A percentile compares a stretch with the other conserved stretches of the same genome.
These are phyloP conservation scores for Fraxinus xanthoxyloides DNA, from an alignment of 305 asterid genomes.

Conservation along the genomic window DNA sequence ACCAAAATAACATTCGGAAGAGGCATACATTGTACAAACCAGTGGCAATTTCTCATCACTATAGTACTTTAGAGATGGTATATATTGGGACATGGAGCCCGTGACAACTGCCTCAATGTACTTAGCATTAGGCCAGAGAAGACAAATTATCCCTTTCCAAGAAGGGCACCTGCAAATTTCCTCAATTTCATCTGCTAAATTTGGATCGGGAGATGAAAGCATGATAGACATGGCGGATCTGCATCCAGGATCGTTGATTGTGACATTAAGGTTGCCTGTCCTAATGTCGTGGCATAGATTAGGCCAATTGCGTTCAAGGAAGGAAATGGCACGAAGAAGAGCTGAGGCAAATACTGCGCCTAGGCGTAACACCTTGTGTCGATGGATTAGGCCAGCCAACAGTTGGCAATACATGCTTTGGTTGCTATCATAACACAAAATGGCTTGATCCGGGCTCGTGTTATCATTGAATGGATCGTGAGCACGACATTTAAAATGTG, in stretches of 20 bases:
- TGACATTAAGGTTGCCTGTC: constrained; percentile 36
- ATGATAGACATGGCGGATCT: constrained; percentile 39
- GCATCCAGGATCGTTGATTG: constrained; percentile 42
- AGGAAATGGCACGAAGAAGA: constrained; percentile 64
- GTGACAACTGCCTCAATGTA: constrained; percentile 77
- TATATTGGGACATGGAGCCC: constrained; percentile 83
- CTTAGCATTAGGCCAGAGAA: constrained; percentile 72
- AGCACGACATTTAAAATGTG: constrained; percentile 54
- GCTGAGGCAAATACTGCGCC: constrained; percentile 85
- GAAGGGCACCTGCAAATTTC: constrained; percentile 42
- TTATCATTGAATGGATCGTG: constrained; percentile 52
- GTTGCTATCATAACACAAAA: constrained; percentile 60
- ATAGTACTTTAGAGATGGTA: constrained; percentile 56
- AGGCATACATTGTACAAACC: constrained; percentile 70
- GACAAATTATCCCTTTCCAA: constrained; percentile 66
- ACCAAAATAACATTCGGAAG: constrained; percentile 75
- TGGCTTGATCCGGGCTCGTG: constrained; percentile 75
- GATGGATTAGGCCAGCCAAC: constrained; percentile 63
- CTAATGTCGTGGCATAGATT: constrained; percentile 57
- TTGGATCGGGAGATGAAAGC: constrained; percentile 41
- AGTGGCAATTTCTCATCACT: constrained; percentile 60
- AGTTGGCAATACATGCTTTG: constrained; percentile 83
- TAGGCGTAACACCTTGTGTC: constrained; percentile 66
- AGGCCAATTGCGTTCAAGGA: constrained; percentile 64
- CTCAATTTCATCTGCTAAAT: constrained; percentile 51